These are phyloP conservation scores for Diaporthe sp. DNA, from an alignment of 2,329 filamentous ascomycete genomes.

Conservation along the genomic window DNA sequence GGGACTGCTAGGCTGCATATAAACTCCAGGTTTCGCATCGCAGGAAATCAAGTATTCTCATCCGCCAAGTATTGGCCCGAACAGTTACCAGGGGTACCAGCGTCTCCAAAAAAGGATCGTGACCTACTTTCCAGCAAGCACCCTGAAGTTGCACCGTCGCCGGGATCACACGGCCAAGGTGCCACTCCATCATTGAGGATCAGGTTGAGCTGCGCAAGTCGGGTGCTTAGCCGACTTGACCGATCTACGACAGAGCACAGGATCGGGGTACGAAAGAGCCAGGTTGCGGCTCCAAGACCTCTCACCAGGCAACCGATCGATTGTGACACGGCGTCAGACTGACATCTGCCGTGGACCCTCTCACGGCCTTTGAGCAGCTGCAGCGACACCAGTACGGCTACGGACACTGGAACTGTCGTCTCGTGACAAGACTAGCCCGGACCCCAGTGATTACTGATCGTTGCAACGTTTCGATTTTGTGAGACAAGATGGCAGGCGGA, in stretches of 20 bases:
- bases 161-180: conserved; percentile 27
- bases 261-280: conserved; percentile 2
- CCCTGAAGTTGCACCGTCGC: conserved; percentile 15
- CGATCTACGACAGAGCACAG: conserved; percentile 28
- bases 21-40: conserved; percentile 19
- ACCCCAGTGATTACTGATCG: conserved; percentile 3
- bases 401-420: conserved; percentile 33
- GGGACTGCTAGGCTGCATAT: conserved; percentile 3
- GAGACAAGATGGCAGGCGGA: conserved; percentile 48
- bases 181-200: conserved; percentile 13
- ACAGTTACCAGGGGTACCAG: neutral
- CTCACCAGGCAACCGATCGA: conserved; percentile 27
- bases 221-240: conserved; percentile 34
- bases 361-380: conserved; percentile 27
- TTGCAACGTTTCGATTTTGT: conserved; percentile 2
- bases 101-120: neutral
- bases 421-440: conserved; percentile 27
- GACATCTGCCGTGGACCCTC: conserved; percentile 39
- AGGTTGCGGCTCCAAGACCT: conserved; percentile 21
- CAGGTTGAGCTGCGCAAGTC: conserved; percentile 18
- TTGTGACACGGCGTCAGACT: conserved; percentile 39
- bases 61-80: conserved; percentile 20
- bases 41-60: no score
- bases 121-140: conserved; percentile 9
- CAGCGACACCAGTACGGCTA: conserved; percentile 24